These are phyloP conservation scores for Lobosporangium transversale DNA, from an alignment of 192 early-diverging fungal species.

Conservation along the genomic window DNA sequence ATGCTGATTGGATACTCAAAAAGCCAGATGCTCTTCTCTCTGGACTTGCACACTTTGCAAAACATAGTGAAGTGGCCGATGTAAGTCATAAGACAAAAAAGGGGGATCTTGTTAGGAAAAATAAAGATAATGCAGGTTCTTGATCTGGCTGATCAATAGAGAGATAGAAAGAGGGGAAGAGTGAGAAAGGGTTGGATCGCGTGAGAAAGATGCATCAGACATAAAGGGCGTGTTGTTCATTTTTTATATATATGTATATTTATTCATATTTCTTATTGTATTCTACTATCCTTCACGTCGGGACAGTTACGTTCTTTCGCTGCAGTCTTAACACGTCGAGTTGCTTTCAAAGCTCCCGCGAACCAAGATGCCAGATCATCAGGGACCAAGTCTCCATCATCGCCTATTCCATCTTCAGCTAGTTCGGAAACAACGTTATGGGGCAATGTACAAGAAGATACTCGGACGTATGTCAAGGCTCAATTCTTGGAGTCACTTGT, in stretches of 20 bases:
- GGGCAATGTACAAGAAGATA: constrained; percentile 69
- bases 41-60: constrained; percentile 59
- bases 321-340: constrained; percentile 64
- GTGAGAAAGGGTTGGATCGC: not conserved
- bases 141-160: no score
- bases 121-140: no score
- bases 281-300: not conserved
- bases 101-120: no score
- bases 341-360: constrained; percentile 57
- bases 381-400: not conserved
- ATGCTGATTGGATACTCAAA: constrained; percentile 63
- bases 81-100: no score
- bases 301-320: constrained; percentile 60
- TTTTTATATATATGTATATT: no score
- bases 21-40: constrained; percentile 59
- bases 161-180: not conserved
- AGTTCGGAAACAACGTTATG: constrained; percentile 60
- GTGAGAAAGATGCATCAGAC: not conserved
- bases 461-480: constrained; percentile 70
- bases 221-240: no score
- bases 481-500: constrained; percentile 81
- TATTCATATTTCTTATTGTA: not conserved
- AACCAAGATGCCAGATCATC: constrained; percentile 18
- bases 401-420: not conserved
- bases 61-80: constrained; percentile 39